Base-by-base conservation (phyloP, 345 rosid species). In the Lepidium didymum region DNA sequence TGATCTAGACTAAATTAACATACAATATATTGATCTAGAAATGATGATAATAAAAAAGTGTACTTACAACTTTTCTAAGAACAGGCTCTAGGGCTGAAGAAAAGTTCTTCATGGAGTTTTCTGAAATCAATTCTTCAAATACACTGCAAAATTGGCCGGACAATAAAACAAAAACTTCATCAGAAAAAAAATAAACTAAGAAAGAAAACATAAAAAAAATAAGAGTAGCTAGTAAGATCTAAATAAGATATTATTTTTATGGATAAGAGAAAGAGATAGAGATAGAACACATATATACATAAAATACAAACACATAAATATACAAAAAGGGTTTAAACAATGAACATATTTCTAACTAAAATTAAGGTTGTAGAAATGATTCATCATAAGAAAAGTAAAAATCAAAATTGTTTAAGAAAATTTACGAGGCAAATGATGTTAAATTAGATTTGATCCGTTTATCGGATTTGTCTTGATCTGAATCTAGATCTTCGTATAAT, bases 31-130 rank as follows among this genome's bases (percentile, higher is more conserved):
- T n/a, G n/a, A n/a, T n/a, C n/a, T n/a, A n/a, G n/a, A n/a, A n/a
- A n/a, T n/a, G n/a, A n/a, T n/a, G n/a, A n/a, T n/a, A n/a, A n/a
- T n/a, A 8, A 42, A 42, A 13, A 27, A 64, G 37, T 58, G 13
- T 12, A 52, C 83, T 53, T 86, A 93, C 98, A 88, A 90, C 96
- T 76, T 69, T 85, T 70, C 98, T 75, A 23, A 93, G 75, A 79
- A 87, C 13, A 5, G 98, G 98, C 78, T 88, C 98, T 51, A 93
- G 69, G 64, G 88, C 84, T n/a, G 79, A 15, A 23, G 79, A 70
- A 10, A 91, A 64, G 45, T 67, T 75, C 64, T 77, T 55, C 41
- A 84, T 38, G 58, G 75, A 77, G 56, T 83, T 87, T 70, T 80
- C 76, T 84, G 72, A 62, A 7, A 83, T 64, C 14, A 77, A 83